Percentiles rank a stretch among this genome's conserved stretches.
Evolutionary conservation across 2,329 filamentous ascomycete species (phyloP).

Genomic region (Paracamarosporium sp.): DNA sequence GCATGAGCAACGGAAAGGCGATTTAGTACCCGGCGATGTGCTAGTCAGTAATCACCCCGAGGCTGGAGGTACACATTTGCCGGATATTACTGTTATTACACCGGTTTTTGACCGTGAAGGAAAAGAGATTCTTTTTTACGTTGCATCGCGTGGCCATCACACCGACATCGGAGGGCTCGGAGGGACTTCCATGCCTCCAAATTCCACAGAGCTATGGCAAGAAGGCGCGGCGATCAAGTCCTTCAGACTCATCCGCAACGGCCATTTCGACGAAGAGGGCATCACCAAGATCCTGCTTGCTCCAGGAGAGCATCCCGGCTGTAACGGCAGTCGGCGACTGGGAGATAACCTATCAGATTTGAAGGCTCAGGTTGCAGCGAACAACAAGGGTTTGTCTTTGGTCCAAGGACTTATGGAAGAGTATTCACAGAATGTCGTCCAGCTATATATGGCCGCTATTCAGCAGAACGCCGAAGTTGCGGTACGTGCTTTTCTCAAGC

Average conservation of each 20-base stretch:
- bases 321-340: conserved; percentile 38
- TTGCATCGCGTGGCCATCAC: conserved; percentile 36
- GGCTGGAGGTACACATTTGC: conserved; percentile 36
- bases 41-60: conserved; percentile 36
- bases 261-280: conserved; percentile 43
- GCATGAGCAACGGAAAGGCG: conserved; percentile 33
- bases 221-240: conserved; percentile 56
- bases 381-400: conserved; percentile 43
- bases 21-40: conserved; percentile 34
- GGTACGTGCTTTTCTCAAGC: conserved; percentile 40
- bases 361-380: conserved; percentile 45
- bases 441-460: conserved; percentile 52
- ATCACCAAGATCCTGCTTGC: conserved; percentile 36
- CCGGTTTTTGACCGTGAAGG: conserved; percentile 32
- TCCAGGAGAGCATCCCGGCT: conserved; percentile 36
- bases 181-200: conserved; percentile 49
- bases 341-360: conserved; percentile 45
- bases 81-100: conserved; percentile 35
- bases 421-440: conserved; percentile 40
- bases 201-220: conserved; percentile 47
- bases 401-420: conserved; percentile 46
- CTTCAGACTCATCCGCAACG: conserved; percentile 44
- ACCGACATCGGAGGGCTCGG: conserved; percentile 33
- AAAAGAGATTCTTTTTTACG: conserved; percentile 31
- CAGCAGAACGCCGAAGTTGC: conserved; percentile 41